These are phyloP conservation scores for Diphasiastrum complanatum DNA, from an alignment of 83 land plant genomes.

Conservation along the genomic window DNA sequence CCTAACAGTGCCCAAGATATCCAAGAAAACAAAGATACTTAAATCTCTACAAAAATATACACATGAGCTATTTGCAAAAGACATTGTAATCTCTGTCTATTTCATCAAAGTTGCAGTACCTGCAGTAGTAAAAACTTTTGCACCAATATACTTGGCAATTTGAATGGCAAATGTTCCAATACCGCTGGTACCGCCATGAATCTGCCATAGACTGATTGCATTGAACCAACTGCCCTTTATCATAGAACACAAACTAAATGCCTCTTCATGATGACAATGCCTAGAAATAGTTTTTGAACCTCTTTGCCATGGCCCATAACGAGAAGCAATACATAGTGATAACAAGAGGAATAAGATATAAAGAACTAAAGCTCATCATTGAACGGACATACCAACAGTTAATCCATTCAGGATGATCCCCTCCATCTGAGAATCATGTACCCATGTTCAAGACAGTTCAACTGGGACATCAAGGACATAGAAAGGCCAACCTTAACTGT, in stretches of 20 bases:
- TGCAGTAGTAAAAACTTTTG: constrained; percentile 72
- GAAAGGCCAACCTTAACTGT: no score
- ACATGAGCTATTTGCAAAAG: background rate
- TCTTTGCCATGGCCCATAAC: no score
- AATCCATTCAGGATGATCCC: no score
- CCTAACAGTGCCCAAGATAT: constrained; percentile 35
- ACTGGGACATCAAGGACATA: no score
- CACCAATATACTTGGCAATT: constrained; percentile 71
- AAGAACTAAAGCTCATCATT: no score
- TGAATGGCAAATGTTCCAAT: constrained; percentile 95
- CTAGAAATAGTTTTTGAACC: no score
- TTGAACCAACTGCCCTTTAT: background rate
- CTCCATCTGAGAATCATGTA: no score
- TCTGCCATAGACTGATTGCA: constrained; percentile 37
- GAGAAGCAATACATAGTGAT: no score
- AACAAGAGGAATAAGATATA: no score
- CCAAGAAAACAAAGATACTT: background rate
- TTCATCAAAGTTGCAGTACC: constrained; percentile 31
- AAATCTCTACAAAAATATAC: background rate
- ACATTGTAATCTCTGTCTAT: background rate
- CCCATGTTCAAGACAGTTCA: no score
- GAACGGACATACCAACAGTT: no score
- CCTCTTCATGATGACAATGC: background rate
- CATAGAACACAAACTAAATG: background rate
- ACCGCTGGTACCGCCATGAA: constrained; percentile 97